phyloP scores from a whole-genome alignment of 2,329 filamentous ascomycete species.

The Graphilbum fragrans region DNA sequence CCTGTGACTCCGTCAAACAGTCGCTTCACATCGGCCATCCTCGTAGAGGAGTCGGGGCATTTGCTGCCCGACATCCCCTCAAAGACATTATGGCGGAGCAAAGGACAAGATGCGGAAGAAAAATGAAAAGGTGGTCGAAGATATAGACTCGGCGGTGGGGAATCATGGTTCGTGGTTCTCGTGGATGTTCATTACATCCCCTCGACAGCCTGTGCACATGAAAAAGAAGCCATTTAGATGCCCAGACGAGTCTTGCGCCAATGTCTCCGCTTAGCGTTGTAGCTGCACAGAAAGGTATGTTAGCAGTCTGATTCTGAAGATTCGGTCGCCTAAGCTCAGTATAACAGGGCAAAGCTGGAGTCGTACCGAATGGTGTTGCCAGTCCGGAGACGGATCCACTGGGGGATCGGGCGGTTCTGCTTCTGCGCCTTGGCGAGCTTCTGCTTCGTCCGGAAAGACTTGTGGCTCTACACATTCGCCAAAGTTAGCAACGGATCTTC shows the following conservation, averaged over 20 bases:
- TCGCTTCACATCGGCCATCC: neutral
- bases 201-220: constrained; percentile 2
- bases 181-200: constrained; percentile 2
- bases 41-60: too few species aligned
- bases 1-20: neutral
- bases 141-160: neutral
- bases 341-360: too few species aligned
- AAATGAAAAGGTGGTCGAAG: neutral
- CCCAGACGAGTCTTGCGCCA: constrained; percentile 99
- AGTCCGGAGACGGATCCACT: constrained; percentile 98
- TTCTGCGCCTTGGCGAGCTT: constrained; percentile 99
- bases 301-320: constrained; percentile 3
- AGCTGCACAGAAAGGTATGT: constrained; percentile 43
- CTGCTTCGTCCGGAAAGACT: constrained; percentile 99
- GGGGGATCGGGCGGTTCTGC: constrained; percentile 99
- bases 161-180: neutral
- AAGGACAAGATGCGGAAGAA: too few species aligned
- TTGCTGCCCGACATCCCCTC: too few species aligned
- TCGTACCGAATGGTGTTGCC: constrained; percentile 98
- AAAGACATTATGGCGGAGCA: too few species aligned
- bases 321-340: too few species aligned
- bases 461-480: constrained; percentile 65
- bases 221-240: constrained; percentile 59
- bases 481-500: constrained; percentile 10
- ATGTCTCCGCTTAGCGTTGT: constrained; percentile 99